Percentiles rank a stretch among this genome's conserved stretches.
Evolutionary conservation across 495 filamentous ascomycete genomes (phyloP).

Genomic region (Diplogelasinospora grovesii): DNA sequence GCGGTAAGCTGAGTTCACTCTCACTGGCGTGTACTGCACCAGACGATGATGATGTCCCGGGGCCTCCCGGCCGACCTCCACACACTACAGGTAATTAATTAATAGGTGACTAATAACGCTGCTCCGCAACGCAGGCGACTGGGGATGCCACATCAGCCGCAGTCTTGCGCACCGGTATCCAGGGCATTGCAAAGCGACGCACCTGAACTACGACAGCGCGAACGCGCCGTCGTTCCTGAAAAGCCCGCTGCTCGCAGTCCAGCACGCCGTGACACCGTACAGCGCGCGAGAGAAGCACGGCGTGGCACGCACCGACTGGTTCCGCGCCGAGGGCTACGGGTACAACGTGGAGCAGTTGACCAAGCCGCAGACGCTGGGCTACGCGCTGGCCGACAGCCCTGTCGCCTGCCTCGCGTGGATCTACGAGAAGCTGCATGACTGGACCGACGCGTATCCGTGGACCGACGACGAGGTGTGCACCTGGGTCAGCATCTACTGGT

Average conservation of each 20-base stretch:
- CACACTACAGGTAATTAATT: too few species aligned
- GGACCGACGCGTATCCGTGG: constrained; percentile 62
- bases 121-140: too few species aligned
- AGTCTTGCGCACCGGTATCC: constrained; percentile 51
- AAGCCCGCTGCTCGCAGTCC: constrained; percentile 37
- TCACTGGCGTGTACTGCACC: too few species aligned
- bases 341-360: constrained; percentile 53
- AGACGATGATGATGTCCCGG: too few species aligned
- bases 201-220: constrained; percentile 54
- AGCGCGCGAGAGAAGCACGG: constrained; percentile 34
- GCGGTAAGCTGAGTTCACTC: too few species aligned
- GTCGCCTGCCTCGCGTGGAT: constrained; percentile 62
- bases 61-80: too few species aligned
- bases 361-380: constrained; percentile 58
- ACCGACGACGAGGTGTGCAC: constrained; percentile 61
- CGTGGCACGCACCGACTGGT: constrained; percentile 44
- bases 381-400: constrained; percentile 52
- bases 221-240: constrained; percentile 25
- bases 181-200: constrained; percentile 50
- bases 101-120: too few species aligned
- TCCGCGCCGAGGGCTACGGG: constrained; percentile 44
- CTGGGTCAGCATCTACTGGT: constrained; percentile 59
- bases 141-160: constrained; percentile 58
- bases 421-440: constrained; percentile 62
- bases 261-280: constrained; percentile 34